These are phyloP conservation scores for Chytriomyces sp. DNA, from an alignment of 192 early-diverging fungal genomes.

Conservation along the genomic window DNA sequence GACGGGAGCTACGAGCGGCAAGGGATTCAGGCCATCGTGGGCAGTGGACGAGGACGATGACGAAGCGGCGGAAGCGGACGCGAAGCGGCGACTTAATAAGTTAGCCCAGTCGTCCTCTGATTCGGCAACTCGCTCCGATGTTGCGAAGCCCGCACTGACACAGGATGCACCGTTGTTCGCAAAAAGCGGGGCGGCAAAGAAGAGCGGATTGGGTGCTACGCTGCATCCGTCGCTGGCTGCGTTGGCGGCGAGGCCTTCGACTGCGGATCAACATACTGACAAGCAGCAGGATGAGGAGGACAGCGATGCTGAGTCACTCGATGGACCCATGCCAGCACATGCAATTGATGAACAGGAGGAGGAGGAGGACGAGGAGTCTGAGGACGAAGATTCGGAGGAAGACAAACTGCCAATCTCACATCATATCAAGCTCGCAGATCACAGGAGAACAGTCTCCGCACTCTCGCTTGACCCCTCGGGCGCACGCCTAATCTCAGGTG, in stretches of 20 bases:
- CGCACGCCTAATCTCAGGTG: constrained; percentile 73
- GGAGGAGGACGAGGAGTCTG: constrained; percentile 45
- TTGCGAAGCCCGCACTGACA: background rate
- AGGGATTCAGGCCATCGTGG: background rate
- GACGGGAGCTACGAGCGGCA: background rate
- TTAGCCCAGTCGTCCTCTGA: background rate
- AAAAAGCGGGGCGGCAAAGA: background rate
- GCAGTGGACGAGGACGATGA: constrained; percentile 1
- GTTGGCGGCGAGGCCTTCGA: background rate
- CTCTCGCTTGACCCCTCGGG: constrained; percentile 84
- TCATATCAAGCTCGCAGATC: constrained; percentile 67
- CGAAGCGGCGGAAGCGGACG: background rate
- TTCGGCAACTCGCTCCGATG: background rate
- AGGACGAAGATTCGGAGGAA: constrained; percentile 40
- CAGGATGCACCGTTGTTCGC: background rate
- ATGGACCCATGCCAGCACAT: constrained; percentile 34
- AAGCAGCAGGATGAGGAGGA: constrained; percentile 24
- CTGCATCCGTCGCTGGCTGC: background rate
- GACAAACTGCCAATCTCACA: constrained; percentile 67
- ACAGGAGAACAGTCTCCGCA: constrained; percentile 71
- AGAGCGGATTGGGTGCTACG: background rate
- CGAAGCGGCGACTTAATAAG: background rate
- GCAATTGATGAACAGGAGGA: constrained; percentile 27
- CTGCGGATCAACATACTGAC: background rate
- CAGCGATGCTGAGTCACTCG: constrained; percentile 27